These are phyloP conservation scores for Trichosporon ovoides DNA, from an alignment of 1,284 basidiomycete species.

Conservation along the genomic window DNA sequence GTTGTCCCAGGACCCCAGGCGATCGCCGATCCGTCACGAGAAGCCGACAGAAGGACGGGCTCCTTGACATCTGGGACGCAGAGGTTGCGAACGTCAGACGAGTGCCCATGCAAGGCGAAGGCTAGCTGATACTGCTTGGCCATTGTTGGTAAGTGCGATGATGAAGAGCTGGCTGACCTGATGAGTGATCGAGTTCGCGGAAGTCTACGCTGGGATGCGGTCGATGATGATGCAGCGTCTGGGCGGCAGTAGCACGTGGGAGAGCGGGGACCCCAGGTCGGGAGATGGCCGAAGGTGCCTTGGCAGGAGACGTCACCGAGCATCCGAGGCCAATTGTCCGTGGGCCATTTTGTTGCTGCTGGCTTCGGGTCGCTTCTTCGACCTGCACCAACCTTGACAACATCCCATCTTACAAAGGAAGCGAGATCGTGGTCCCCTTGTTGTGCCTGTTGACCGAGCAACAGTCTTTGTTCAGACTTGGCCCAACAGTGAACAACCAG, in stretches of 20 bases:
- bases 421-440: too few relatives aligned
- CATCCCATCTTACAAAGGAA: too few relatives aligned
- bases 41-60: slow-evolving; percentile 67
- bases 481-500: not conserved
- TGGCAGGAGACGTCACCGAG: too few relatives aligned
- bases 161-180: slow-evolving; percentile 9
- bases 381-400: too few relatives aligned
- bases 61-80: slow-evolving; percentile 24
- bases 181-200: not conserved
- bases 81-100: slow-evolving; percentile 42
- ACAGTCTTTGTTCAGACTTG: too few relatives aligned
- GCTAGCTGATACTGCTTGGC: slow-evolving; percentile 64
- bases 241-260: not conserved
- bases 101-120: slow-evolving; percentile 58
- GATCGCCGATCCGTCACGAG: slow-evolving; percentile 82
- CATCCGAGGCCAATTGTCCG: too few relatives aligned
- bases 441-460: too few relatives aligned
- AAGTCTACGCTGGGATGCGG: not conserved
- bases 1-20: slow-evolving; percentile 64
- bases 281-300: too few relatives aligned
- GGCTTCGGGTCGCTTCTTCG: too few relatives aligned
- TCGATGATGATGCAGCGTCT: not conserved
- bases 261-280: not conserved
- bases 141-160: slow-evolving; percentile 14
- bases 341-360: too few relatives aligned